phyloP scores from a whole-genome alignment of 1,139 yeast species.

The Lodderomyces theae region DNA sequence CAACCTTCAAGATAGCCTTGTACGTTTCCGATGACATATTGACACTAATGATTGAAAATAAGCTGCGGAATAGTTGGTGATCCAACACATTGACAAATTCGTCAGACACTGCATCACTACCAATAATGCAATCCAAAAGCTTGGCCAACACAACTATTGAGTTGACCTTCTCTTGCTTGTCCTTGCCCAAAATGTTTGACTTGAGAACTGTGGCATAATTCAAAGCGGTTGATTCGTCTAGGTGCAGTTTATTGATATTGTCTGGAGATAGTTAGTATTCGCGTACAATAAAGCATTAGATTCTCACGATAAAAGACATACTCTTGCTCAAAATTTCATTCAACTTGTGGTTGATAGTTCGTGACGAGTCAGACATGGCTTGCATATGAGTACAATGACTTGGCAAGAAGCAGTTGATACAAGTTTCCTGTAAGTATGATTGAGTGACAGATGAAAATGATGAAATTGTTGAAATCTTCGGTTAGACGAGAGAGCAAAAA shows the following conservation, averaged over 20 bases:
- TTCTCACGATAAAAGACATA: background rate
- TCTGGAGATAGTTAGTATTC: constrained; percentile 7
- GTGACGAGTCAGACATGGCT: constrained; percentile 33
- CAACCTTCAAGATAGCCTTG: constrained; percentile 47
- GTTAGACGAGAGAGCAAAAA: too few relatives aligned
- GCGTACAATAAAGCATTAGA: too few relatives aligned
- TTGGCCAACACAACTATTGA: constrained; percentile 54
- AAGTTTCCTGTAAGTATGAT: too few relatives aligned
- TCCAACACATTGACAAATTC: constrained; percentile 42
- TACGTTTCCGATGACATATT: constrained; percentile 51
- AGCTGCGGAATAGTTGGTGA: constrained; percentile 37
- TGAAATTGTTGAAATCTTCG: too few relatives aligned
- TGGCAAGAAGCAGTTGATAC: too few relatives aligned
- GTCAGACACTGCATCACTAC: constrained; percentile 39
- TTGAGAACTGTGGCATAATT: constrained; percentile 36
- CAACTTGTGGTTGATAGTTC: constrained; percentile 46
- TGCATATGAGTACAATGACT: background rate
- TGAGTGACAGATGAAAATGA: too few relatives aligned
- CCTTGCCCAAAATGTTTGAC: constrained; percentile 43
- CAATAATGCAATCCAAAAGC: constrained; percentile 43
- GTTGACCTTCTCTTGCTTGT: constrained; percentile 53
- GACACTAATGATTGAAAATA: constrained; percentile 43
- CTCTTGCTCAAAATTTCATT: constrained; percentile 42
- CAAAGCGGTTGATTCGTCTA: constrained; percentile 36
- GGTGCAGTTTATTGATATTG: constrained; percentile 27